Percentiles rank a stretch among this genome's conserved stretches.
Evolutionary conservation across 495 filamentous ascomycete species (phyloP).

Genomic region (Penicillium psychrofluorescens): DNA sequence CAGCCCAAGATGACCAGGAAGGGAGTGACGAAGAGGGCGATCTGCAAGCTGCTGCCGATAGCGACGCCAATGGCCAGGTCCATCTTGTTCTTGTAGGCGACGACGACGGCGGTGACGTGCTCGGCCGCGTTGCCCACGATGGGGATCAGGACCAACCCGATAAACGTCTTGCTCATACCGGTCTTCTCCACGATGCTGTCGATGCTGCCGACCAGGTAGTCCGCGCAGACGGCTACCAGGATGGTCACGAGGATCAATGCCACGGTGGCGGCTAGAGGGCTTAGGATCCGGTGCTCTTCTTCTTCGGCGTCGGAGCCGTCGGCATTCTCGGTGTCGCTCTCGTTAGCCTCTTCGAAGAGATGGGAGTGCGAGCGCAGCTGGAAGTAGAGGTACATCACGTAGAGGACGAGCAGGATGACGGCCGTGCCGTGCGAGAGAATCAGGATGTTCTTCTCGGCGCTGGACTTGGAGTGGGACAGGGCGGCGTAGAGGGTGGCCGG

Average conservation of each 20-base stretch:
- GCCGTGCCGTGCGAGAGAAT: constrained; percentile 84
- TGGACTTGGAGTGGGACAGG: constrained; percentile 21
- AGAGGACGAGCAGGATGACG: constrained; percentile 81
- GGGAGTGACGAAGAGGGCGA: constrained; percentile 87
- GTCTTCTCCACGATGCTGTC: constrained; percentile 77
- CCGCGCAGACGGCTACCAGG: constrained; percentile 83
- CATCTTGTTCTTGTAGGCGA: constrained; percentile 95
- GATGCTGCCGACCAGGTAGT: constrained; percentile 90
- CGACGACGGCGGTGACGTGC: constrained; percentile 90
- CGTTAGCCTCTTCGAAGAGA: constrained; percentile 66
- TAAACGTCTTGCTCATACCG: constrained; percentile 90
- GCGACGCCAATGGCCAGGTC: constrained; percentile 92
- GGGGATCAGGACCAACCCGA: constrained; percentile 89
- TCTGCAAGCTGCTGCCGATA: constrained; percentile 89
- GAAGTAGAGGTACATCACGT: constrained; percentile 86
- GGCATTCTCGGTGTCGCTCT: constrained; percentile 26
- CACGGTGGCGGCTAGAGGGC: constrained; percentile 61
- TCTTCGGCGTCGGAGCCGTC: constrained; percentile 35
- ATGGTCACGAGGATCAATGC: constrained; percentile 73
- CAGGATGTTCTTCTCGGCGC: constrained; percentile 52
- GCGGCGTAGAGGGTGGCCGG: constrained; percentile 72
- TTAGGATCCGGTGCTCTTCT: constrained; percentile 54
- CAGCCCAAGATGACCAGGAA: constrained; percentile 88
- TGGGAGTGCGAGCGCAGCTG: constrained; percentile 75
- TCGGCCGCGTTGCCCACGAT: constrained; percentile 98